Base-by-base conservation (phyloP, 2,329 filamentous ascomycete species). In the Xylariaceae sp. region DNA sequence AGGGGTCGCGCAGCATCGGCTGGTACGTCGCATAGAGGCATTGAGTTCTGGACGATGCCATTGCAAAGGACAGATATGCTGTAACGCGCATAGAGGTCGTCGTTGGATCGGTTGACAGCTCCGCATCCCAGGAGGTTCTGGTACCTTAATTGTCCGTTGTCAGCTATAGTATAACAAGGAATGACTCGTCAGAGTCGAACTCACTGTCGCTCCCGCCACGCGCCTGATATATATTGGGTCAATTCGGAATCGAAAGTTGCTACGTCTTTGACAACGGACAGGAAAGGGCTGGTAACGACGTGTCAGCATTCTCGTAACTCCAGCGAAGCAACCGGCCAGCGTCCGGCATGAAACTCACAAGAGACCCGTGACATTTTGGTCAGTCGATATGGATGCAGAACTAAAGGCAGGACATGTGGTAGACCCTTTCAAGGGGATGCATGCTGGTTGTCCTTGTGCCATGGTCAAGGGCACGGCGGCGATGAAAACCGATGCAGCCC, bases 31-130 rank as follows among this genome's bases (percentile, higher is more conserved):
- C 92, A 98, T 17, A 73, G 59, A 9, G 66, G 59, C 53, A 83
- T 79, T 4, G 92, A 97, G 59, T 88, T 89, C 64, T 98, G 92
- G 35, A 98, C 78, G 57, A 98, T 85, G 50, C 86, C 76, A 70
- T 94, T 97, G 73, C 92, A 98, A 49, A 98, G 75, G 48, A 94
- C 83, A 45, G 85, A 92, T 32, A 81, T 92, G 4, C 90, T 94
- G 65, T 90, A 98, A 53, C 92, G 83, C 34, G 92, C 90, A 65
- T 98, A 98, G 56, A 89, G 77, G 55, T 84, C 75, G 51, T 78
- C 83, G 3, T 94, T 85, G 40, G 78, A 78, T 40, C 89, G 74
- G 56, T 92, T 78, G 54, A 96, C 71, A 46, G 76, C 75, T 33
- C 76, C 72, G 61, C 92, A 98, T 40, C 90, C 90, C 48, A 98